Conservation (phyloP, 2,329 filamentous ascomycete species). For the Elsinoe necatrix region DNA sequence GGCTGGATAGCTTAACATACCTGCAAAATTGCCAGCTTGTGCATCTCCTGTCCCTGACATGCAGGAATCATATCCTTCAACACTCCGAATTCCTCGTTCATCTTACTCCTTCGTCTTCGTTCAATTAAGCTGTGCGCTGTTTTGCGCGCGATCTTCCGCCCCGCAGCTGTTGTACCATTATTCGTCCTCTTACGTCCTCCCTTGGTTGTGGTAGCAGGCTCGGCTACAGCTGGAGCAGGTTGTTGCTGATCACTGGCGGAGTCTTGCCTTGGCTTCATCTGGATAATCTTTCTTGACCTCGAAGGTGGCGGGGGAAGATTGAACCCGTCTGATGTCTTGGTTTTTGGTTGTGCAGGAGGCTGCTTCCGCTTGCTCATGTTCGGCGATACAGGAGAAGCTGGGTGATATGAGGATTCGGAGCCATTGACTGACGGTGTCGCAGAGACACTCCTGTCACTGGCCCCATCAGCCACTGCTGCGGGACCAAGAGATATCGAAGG, state of each 20-base stretch:
- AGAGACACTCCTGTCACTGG: slow-evolving; percentile 38
- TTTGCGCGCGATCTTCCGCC: slow-evolving; percentile 90
- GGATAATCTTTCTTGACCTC: slow-evolving; percentile 88
- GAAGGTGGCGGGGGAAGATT: slow-evolving; percentile 86
- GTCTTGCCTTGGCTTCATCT: slow-evolving; percentile 69
- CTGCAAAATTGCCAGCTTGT: slow-evolving; percentile 91
- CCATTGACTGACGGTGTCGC: slow-evolving; percentile 41
- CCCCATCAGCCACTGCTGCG: slow-evolving; percentile 50
- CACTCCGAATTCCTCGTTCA: slow-evolving; percentile 96
- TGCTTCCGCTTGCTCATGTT: slow-evolving; percentile 27
- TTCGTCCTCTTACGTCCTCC: slow-evolving; percentile 62
- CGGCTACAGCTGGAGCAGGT: slow-evolving; percentile 17
- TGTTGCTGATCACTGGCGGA: slow-evolving; percentile 28
- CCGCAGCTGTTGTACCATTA: slow-evolving; percentile 68
- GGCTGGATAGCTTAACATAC: slow-evolving; percentile 40
- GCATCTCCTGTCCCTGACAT: slow-evolving; percentile 90
- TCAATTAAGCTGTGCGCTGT: slow-evolving; percentile 96
- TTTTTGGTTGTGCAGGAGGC: slow-evolving; percentile 20
- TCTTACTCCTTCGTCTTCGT: slow-evolving; percentile 79
- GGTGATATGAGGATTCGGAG: slow-evolving; percentile 45
- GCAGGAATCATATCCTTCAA: slow-evolving; percentile 94
- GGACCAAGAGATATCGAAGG: slow-evolving; percentile 68
- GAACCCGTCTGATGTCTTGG: slow-evolving; percentile 55
- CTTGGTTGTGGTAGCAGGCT: slow-evolving; percentile 23
- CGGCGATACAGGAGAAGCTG: slow-evolving; percentile 38